Evolutionary conservation across 2,329 filamentous ascomycete species (phyloP), one percentile per base, ranked within the genome.

Genomic region (Penicillium sp.): DNA sequence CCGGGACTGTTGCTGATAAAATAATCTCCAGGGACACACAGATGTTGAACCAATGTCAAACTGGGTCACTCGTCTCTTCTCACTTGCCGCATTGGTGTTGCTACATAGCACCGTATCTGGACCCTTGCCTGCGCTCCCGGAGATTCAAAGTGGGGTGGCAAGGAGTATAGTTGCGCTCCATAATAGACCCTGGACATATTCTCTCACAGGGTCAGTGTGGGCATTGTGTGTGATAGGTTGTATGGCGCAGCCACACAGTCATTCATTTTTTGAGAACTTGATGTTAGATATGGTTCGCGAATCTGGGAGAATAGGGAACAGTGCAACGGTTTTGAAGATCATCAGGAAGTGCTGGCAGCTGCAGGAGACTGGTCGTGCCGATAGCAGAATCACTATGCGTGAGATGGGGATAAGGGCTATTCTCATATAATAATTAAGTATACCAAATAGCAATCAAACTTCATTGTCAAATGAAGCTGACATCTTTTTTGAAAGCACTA

Each of bases 161-260:
- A 34, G 46, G 8, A 43, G 37, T 13, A 43, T 49, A 10, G 24
- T 44, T 29, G 39, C 24, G 13, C 46, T 49, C 21, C 46, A 49
- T 23, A 44, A 37, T 32, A 36, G 30, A 18, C 46, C 46, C 3
- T 36, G 39, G 23, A 20, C 20, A 1, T 49, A 49, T 21, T 49
- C 46, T 20, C 46, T 49, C 30, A 49, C 46, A 2, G 46, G 46
- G 9, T 49, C 39, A 12, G 46, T 49, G 23, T 49, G 46, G 46
- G 46, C 46, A 30, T 23, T 49, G 7, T 49, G 46, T 23, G 46
- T 49, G 3, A 17, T 49, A 29, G 46, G 46, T 9, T 49, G 39
- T 24, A 49, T 49, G 46, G 46, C 39, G 4, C 46, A 49, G 40
- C 10, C 39, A 21, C 29, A 44, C 13, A 20, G 13, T 23, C 40